A percentile compares a stretch with the other conserved stretches of the same genome.
Evolutionary conservation across 2,329 filamentous ascomycete species (phyloP).

Genomic region (Coniochaeta prunicola): DNA sequence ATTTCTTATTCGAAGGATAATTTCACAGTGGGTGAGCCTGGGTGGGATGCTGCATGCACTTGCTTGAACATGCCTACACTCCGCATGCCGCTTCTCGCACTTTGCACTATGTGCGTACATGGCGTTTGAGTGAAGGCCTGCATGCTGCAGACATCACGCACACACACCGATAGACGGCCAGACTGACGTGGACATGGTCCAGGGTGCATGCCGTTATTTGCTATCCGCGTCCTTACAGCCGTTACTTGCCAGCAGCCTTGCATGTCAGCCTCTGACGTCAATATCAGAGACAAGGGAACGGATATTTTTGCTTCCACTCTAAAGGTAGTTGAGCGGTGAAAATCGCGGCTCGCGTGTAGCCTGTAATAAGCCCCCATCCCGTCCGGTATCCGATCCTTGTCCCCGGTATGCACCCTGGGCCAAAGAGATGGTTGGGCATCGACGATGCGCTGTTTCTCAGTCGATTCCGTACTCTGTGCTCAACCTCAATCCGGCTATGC

Average conservation of each 20-base stretch:
- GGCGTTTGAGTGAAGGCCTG: background rate
- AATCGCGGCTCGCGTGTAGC: background rate
- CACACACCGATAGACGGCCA: background rate
- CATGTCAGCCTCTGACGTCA: background rate
- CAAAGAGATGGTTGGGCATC: background rate
- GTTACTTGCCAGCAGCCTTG: background rate
- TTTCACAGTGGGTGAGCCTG: too few species aligned
- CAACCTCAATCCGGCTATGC: background rate
- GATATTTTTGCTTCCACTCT: background rate
- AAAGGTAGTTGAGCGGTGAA: background rate
- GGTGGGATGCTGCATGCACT: background rate
- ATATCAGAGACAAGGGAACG: background rate
- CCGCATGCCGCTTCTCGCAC: background rate
- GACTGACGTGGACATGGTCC: conserved; percentile 7
- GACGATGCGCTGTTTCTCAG: background rate
- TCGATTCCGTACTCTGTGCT: background rate
- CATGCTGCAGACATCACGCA: background rate
- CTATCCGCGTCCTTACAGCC: background rate
- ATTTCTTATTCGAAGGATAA: background rate
- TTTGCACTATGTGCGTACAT: background rate
- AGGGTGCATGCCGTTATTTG: conserved; percentile 3
- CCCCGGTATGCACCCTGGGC: background rate
- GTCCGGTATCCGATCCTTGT: background rate
- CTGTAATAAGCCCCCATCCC: background rate
- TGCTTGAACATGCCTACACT: background rate